Evolutionary conservation across 2,329 filamentous ascomycete genomes (phyloP), one percentile per base, ranked within the genome.

Genomic region (Fonsecaea pedrosoi): DNA sequence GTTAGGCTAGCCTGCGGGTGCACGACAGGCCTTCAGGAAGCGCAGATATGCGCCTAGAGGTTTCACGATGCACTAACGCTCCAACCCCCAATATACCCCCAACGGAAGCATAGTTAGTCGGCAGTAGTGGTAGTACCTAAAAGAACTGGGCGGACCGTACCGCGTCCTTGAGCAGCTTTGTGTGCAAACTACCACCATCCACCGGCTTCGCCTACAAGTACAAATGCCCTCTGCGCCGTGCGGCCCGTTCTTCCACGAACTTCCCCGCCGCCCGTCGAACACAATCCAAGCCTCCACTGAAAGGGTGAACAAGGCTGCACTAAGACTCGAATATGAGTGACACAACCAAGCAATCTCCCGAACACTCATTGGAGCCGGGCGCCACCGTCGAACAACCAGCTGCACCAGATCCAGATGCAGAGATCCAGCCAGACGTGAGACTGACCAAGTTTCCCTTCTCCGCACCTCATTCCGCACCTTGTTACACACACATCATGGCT

Each of bases 371-470:
- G n/a, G 50, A 2, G 6, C 42, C 42, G 42, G 50, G 32, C 1
- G 50, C 50, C 9, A 54, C n/a, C 32, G 50, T 54, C 18, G 50
- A 54, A 21, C 50, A 54, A 9, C 50, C 50, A 18, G 50, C 10
- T 5, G 50, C 50, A 7, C 50, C 50, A 10, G 15, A 54, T n/a
- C 50, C 50, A 21, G 50, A 54, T 15, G 50, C 25, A n/a, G 32
- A 32, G 25, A 54, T 54, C 32, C 50, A 54, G 32, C 50, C 50
- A 54, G 50, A 54, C 15, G 50, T 54, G 21, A 54, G 50, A 34
- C 12, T 6, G 25, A 34, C 25, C 15, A 8, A 9, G 18, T 34
- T 15, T 10, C 9, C 15, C 12, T 37, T 37, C 3, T 25, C 25
- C 25, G 25, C 25, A 37, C 38, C 38, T 40, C 38, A 4, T 40